Conservation (phyloP, 2,329 filamentous ascomycete species). For the Ophiosphaerella narmari region DNA sequence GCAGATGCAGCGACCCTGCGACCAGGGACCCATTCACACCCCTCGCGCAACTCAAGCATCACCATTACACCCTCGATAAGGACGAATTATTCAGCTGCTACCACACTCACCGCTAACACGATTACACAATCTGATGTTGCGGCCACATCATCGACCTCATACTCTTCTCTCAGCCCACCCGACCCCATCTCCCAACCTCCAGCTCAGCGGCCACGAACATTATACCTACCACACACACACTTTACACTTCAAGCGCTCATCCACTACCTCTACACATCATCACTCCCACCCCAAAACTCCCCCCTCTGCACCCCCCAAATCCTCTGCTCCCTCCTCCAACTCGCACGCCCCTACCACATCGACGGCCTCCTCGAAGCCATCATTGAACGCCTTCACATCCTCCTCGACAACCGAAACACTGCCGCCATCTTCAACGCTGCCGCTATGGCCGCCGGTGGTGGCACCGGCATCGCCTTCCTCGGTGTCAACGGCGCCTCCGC, state of each 20-base stretch:
- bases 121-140: slow-evolving; percentile 42
- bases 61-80: slow-evolving; percentile 77
- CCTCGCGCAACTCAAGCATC: slow-evolving; percentile 77
- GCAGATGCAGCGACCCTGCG: slow-evolving; percentile 77
- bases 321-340: slow-evolving; percentile 89
- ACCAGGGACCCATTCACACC: slow-evolving; percentile 58
- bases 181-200: slow-evolving; percentile 60
- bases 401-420: slow-evolving; percentile 90
- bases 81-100: slow-evolving; percentile 51
- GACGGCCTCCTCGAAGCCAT: slow-evolving; percentile 92
- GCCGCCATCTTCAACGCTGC: slow-evolving; percentile 98
- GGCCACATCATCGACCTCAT: slow-evolving; percentile 48
- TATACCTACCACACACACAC: slow-evolving; percentile 92
- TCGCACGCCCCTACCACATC: slow-evolving; percentile 89
- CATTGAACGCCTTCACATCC: slow-evolving; percentile 84
- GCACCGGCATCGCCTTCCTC: slow-evolving; percentile 74
- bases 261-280: slow-evolving; percentile 91
- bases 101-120: slow-evolving; percentile 49
- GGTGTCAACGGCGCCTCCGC: slow-evolving; percentile 34
- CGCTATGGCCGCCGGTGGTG: slow-evolving; percentile 95
- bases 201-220: slow-evolving; percentile 75
- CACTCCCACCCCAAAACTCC: slow-evolving; percentile 75
- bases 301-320: slow-evolving; percentile 91
- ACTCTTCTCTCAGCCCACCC: slow-evolving; percentile 54
- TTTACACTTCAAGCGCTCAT: slow-evolving; percentile 88